Evolutionary conservation across 2,329 filamentous ascomycete genomes (phyloP).

Genomic region (Alternaria tenuissima): DNA sequence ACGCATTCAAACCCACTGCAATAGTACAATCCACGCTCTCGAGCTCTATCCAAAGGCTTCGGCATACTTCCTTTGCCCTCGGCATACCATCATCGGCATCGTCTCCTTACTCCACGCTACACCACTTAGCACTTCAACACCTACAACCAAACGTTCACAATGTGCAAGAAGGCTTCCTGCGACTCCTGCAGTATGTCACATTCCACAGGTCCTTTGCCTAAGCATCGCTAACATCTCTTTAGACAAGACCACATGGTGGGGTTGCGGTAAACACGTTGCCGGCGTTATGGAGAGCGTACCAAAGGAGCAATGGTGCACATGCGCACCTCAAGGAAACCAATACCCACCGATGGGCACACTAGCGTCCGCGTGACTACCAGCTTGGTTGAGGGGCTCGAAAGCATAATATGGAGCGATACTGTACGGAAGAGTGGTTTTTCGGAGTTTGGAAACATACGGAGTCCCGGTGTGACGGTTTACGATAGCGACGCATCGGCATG

Average conservation of each 20-base stretch:
- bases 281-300: constrained; percentile 69
- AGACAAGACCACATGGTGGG: constrained; percentile 70
- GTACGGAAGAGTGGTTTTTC: background rate
- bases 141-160: constrained; percentile 43
- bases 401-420: background rate
- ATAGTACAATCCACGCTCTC: background rate
- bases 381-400: constrained; percentile 5
- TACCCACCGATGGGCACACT: constrained; percentile 70
- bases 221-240: constrained; percentile 13
- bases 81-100: background rate
- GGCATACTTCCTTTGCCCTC: background rate
- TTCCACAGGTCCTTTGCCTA: background rate
- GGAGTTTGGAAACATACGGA: constrained; percentile 2
- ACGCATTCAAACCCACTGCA: background rate
- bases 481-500: background rate
- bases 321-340: constrained; percentile 68
- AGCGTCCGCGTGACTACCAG: constrained; percentile 38
- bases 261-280: constrained; percentile 69
- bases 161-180: constrained; percentile 73
- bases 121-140: background rate
- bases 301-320: constrained; percentile 69
- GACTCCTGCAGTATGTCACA: constrained; percentile 66
- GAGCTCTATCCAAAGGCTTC: background rate
- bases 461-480: constrained; percentile 4
- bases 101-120: background rate